phyloP scores from a whole-genome alignment of 345 rosid genomes.

The Toxicodendron radicans region DNA sequence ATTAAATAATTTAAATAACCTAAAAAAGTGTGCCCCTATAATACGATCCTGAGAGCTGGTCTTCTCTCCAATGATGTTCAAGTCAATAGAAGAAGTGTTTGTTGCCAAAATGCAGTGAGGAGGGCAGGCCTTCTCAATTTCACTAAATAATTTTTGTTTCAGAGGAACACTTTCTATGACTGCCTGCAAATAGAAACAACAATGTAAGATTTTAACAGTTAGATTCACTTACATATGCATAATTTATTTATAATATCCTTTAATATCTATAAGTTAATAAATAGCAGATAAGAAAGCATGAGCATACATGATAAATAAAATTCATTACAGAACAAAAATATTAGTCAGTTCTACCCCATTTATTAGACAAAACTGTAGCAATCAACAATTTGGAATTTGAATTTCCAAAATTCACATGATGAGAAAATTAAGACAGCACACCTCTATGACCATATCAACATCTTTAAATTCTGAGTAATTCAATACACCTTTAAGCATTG shows the following conservation, averaged over 20 bases:
- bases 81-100: slow-evolving; percentile 87
- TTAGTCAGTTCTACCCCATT: background rate
- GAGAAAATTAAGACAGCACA: slow-evolving; percentile 22
- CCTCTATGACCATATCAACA: slow-evolving; percentile 98
- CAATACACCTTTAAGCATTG: slow-evolving; percentile 75
- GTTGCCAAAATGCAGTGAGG: slow-evolving; percentile 88
- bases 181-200: slow-evolving; percentile 59
- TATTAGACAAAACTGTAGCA: background rate
- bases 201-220: background rate
- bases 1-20: slow-evolving; percentile 36
- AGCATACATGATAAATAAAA: slow-evolving; percentile 3
- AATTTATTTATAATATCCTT: slow-evolving; percentile 12
- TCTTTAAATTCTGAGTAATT: slow-evolving; percentile 83
- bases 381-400: background rate
- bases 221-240: background rate
- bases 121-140: slow-evolving; percentile 80
- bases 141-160: slow-evolving; percentile 88
- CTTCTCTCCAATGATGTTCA: slow-evolving; percentile 74
- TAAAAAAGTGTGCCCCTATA: slow-evolving; percentile 96
- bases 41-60: slow-evolving; percentile 77
- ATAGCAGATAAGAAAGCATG: slow-evolving; percentile 5
- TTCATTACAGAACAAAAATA: slow-evolving; percentile 1
- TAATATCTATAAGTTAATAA: background rate
- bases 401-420: background rate
- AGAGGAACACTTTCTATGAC: slow-evolving; percentile 76